Conservation (phyloP, 305 asterid genomes). For the Fraxinus xanthoxyloides region DNA sequence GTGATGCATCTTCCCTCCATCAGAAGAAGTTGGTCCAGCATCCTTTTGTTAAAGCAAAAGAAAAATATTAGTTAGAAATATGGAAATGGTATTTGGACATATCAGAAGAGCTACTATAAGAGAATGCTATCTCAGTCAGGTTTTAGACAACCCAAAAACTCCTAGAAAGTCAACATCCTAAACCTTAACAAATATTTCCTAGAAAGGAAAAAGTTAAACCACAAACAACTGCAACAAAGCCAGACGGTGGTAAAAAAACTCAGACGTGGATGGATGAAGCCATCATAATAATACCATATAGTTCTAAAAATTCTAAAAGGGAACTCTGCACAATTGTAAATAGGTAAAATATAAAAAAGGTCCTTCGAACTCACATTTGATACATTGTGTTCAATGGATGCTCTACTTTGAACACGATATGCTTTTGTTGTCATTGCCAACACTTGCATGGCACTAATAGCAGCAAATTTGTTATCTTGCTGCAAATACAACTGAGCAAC, state of each 20-base stretch:
- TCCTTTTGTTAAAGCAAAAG: slow-evolving; percentile 43
- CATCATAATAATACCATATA: background rate
- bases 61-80: slow-evolving; percentile 21
- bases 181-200: background rate
- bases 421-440: slow-evolving; percentile 97
- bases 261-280: background rate
- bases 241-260: background rate
- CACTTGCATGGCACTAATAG: slow-evolving; percentile 97
- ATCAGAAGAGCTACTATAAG: slow-evolving; percentile 10
- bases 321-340: slow-evolving; percentile 6
- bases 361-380: slow-evolving; percentile 48
- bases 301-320: slow-evolving; percentile 9
- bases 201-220: background rate
- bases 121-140: slow-evolving; percentile 14
- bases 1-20: slow-evolving; percentile 80
- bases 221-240: background rate
- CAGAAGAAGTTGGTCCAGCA: slow-evolving; percentile 49
- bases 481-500: slow-evolving; percentile 97
- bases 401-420: slow-evolving; percentile 93
- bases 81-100: slow-evolving; percentile 16
- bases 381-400: slow-evolving; percentile 52
- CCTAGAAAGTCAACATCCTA: background rate
- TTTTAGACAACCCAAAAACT: background rate
- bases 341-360: slow-evolving; percentile 15
- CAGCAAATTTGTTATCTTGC: slow-evolving; percentile 88